Conservation (phyloP, 345 rosid genomes). For the Salix arbutifolia region DNA sequence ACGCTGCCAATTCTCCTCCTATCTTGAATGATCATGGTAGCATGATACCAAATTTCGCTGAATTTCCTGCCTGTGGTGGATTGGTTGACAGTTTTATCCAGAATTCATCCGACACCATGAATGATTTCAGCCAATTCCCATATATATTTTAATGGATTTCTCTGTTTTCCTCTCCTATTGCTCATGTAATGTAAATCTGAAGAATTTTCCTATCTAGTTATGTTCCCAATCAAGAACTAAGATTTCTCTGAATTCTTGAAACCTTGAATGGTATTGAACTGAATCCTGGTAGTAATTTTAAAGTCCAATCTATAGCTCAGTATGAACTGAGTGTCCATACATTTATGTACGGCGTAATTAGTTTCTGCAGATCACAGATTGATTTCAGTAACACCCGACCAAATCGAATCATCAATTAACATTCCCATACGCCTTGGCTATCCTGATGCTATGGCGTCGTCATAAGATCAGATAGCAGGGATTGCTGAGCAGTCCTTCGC, state of each 20-base stretch:
- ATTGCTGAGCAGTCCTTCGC: not conserved
- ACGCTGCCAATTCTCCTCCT: slow-evolving; percentile 21
- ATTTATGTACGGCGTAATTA: not conserved
- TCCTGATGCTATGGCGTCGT: not conserved
- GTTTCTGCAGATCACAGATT: not conserved
- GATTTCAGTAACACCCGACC: not conserved
- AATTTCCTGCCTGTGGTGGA: slow-evolving; percentile 41
- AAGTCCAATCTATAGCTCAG: not conserved
- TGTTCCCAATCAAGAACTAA: slow-evolving; percentile 21
- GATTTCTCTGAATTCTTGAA: slow-evolving; percentile 11
- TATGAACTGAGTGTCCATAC: not conserved
- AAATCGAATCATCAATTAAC: not conserved
- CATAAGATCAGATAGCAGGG: not conserved
- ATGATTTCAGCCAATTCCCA: slow-evolving; percentile 44
- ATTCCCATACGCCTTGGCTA: not conserved
- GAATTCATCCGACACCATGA: slow-evolving; percentile 22
- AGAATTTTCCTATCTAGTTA: slow-evolving; percentile 10
- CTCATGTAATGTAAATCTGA: slow-evolving; percentile 5
- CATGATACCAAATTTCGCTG: slow-evolving; percentile 26
- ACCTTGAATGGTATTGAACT: not conserved
- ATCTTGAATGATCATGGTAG: slow-evolving; percentile 9
- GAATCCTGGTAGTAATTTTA: not conserved
- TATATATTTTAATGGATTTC: slow-evolving; percentile 16
- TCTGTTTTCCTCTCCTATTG: not conserved
- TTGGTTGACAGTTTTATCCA: slow-evolving; percentile 42